Percentiles rank a stretch among this genome's conserved stretches.
Conservation (phyloP, 495 filamentous ascomycete species). For the Pseudotulostoma volvatum region DNA sequence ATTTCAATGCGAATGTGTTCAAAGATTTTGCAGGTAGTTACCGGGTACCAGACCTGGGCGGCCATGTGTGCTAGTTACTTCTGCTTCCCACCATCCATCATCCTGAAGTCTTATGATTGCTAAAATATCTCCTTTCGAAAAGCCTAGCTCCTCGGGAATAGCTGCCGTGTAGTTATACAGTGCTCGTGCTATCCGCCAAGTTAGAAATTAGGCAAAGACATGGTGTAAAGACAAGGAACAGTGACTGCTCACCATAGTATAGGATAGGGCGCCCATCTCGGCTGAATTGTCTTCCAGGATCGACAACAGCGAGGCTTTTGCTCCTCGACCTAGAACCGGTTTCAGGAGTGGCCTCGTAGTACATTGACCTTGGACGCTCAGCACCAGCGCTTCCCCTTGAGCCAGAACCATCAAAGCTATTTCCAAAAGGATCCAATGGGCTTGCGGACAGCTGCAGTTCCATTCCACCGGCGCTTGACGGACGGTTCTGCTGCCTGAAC, state of each 20-base stretch:
- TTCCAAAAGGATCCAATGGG: constrained; percentile 30
- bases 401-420: constrained; percentile 34
- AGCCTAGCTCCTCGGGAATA: constrained; percentile 88
- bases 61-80: constrained; percentile 61
- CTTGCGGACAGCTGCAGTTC: constrained; percentile 58
- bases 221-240: neutral
- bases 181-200: constrained; percentile 50
- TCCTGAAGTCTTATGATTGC: constrained; percentile 86
- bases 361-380: constrained; percentile 35
- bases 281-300: constrained; percentile 52
- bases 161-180: constrained; percentile 88
- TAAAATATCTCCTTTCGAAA: constrained; percentile 81
- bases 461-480: constrained; percentile 56
- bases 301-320: constrained; percentile 53
- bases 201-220: constrained; percentile 5
- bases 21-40: constrained; percentile 73
- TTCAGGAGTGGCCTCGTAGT: constrained; percentile 40
- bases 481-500: constrained; percentile 43
- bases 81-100: constrained; percentile 99
- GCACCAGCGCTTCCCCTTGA: constrained; percentile 29
- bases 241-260: constrained; percentile 63
- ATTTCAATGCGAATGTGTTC: too few relatives aligned
- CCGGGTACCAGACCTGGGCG: constrained; percentile 81
- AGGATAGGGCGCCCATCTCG: constrained; percentile 76
- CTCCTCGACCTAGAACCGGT: constrained; percentile 45